Conservation (phyloP, 164 flowering plant genomes). For the Tinospora cordifolia region DNA sequence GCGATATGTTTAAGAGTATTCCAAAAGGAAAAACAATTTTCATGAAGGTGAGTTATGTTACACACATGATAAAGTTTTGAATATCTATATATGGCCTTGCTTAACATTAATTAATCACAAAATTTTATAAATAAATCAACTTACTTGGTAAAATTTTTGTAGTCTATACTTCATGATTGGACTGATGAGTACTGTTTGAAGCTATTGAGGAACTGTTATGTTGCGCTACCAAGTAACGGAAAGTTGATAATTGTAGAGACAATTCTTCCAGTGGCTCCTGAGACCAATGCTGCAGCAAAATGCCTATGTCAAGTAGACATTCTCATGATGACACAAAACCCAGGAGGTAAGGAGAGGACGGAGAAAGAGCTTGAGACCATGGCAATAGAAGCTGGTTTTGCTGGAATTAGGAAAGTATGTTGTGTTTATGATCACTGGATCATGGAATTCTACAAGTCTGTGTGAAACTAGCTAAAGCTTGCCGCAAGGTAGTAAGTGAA, state of each 20-base stretch:
- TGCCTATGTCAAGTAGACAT: background rate
- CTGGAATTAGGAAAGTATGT: constrained; percentile 10
- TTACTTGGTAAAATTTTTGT: background rate
- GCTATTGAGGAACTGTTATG: constrained; percentile 21
- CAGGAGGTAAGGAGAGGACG: constrained; percentile 22
- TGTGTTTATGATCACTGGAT: background rate
- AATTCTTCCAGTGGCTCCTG: background rate
- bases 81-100: too few relatives aligned
- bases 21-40: constrained; percentile 35
- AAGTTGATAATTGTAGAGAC: constrained; percentile 19
- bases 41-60: constrained; percentile 23
- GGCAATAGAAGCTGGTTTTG: constrained; percentile 16
- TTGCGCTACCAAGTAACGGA: constrained; percentile 24
- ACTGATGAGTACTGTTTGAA: constrained; percentile 18
- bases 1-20: constrained; percentile 28
- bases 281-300: background rate
- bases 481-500: too few relatives aligned
- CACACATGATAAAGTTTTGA: background rate
- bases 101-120: too few relatives aligned
- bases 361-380: constrained; percentile 16
- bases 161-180: constrained; percentile 25
- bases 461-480: too few relatives aligned
- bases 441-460: too few relatives aligned
- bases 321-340: constrained; percentile 15
- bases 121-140: too few relatives aligned